Evolutionary conservation across 768 basidiomycete species (phyloP), one percentile per base, ranked within the genome.

Genomic region (Hypholoma fasciculare): DNA sequence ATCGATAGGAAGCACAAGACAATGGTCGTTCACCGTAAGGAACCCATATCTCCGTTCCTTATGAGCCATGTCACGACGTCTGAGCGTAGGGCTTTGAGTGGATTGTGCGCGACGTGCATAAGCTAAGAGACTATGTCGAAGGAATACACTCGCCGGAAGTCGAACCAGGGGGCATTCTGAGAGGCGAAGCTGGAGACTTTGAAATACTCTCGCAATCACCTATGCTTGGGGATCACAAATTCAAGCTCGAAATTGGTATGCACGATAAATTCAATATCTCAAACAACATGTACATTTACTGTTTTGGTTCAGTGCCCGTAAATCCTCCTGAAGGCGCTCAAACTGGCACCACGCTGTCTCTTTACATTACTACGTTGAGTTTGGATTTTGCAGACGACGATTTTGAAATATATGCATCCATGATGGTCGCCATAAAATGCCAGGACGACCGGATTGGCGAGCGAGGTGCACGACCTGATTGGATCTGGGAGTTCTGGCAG

Each of bases 401-500:
- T 51, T 85, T 83, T 66, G 83, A 87, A 65, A 78, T 82, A 53
- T 75, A 77, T 11, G 81, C 86, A 5, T 83, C 87, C 12, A 88
- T 91, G 77, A 85, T 90, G 76, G 81, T 84, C 13, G 89, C 86
- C 12, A 86, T 92, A 58, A 89, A 86, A 65, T 85, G 82, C 47
- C 81, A 84, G 61, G 81, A 83, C 56, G 82, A 85, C 60, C 77
- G 82, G 49, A 71, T 74, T 11, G 89, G 88, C 6, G 81, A 85
- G 63, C 78, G 86, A 11, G 83, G 85, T 5, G 82, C 85, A 0
- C 82, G 87, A 14, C 75, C 86, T 30, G 82, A 88, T 42, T 92
- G 88, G 87, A 75, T 86, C 23, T 92, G 89, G 88, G 85, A 89
- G 56, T 74, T 73, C 54, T 88, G 87, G 84, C 83, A 88, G 59